These are phyloP conservation scores for Arachnopeziza araneosa DNA, from an alignment of 2,329 filamentous ascomycete species.

Conservation along the genomic window DNA sequence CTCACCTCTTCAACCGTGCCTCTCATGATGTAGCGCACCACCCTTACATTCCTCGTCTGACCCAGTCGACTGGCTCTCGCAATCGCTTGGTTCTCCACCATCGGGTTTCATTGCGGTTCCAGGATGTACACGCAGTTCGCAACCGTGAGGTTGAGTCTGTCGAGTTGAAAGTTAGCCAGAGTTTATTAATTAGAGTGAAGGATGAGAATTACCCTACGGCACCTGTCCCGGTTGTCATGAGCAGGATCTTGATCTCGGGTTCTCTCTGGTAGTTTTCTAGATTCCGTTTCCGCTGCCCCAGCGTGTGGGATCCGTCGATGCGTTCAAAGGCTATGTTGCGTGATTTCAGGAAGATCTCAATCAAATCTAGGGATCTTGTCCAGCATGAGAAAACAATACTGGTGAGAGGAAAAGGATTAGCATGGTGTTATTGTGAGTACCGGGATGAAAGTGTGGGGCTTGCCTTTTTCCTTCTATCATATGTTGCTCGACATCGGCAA, in stretches of 20 bases:
- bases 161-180: not conserved
- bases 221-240: slow-evolving; percentile 20
- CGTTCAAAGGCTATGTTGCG: slow-evolving; percentile 9
- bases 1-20: too few species aligned
- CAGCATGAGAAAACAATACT: slow-evolving; percentile 19
- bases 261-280: slow-evolving; percentile 10
- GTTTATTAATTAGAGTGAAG: not conserved
- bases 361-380: slow-evolving; percentile 18
- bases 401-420: slow-evolving; percentile 1
- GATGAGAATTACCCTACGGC: slow-evolving; percentile 11
- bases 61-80: slow-evolving; percentile 13
- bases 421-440: not conserved
- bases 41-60: slow-evolving; percentile 12
- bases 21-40: too few species aligned
- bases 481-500: slow-evolving; percentile 12
- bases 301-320: slow-evolving; percentile 7
- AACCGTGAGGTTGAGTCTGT: slow-evolving; percentile 15
- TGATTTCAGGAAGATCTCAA: slow-evolving; percentile 6
- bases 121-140: slow-evolving; percentile 20
- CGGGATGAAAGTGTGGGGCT: not conserved
- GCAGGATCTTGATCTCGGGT: slow-evolving; percentile 6
- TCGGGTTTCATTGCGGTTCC: slow-evolving; percentile 21
- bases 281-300: not conserved
- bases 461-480: slow-evolving; percentile 14
- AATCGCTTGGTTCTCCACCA: slow-evolving; percentile 19